Evolutionary conservation across 306 rosid genomes (phyloP).

Genomic region (Styphnolobium japonicum): DNA sequence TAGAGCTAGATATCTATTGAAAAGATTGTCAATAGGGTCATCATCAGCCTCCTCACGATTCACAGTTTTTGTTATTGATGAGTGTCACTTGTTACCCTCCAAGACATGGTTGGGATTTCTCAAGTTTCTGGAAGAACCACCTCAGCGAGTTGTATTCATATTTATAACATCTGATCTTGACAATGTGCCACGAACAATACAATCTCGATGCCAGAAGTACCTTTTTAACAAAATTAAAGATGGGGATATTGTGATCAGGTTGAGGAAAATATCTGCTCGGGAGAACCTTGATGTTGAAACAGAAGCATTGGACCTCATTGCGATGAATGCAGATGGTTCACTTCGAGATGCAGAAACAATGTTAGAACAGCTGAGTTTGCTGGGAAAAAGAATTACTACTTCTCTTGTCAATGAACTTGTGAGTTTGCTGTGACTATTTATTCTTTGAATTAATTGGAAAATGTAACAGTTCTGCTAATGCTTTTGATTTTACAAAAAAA

Average conservation of each 20-base stretch:
- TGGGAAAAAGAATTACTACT: slow-evolving; percentile 85
- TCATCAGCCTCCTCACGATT: slow-evolving; percentile 52
- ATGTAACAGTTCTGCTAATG: slow-evolving; percentile 10
- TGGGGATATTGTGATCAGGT: slow-evolving; percentile 67
- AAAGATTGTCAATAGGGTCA: slow-evolving; percentile 45
- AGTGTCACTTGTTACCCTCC: slow-evolving; percentile 89
- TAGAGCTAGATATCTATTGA: slow-evolving; percentile 62
- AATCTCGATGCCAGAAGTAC: slow-evolving; percentile 91
- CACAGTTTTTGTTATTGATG: slow-evolving; percentile 81
- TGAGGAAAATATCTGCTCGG: slow-evolving; percentile 66
- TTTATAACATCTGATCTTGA: slow-evolving; percentile 89
- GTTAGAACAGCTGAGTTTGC: slow-evolving; percentile 93
- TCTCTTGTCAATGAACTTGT: slow-evolving; percentile 97
- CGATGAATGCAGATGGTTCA: slow-evolving; percentile 93
- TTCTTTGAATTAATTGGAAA: slow-evolving; percentile 19
- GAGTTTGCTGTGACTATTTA: slow-evolving; percentile 45
- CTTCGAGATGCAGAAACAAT: slow-evolving; percentile 99
- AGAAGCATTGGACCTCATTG: slow-evolving; percentile 94
- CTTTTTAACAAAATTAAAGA: slow-evolving; percentile 94
- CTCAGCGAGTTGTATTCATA: slow-evolving; percentile 72
- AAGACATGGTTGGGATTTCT: slow-evolving; percentile 93
- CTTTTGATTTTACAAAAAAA: neutral
- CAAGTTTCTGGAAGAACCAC: slow-evolving; percentile 91
- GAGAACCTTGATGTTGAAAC: slow-evolving; percentile 81
- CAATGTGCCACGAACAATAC: slow-evolving; percentile 84